Evolutionary conservation across 129 eudicot species (phyloP), one percentile per base, ranked within the genome.

Genomic region (Solidago caesia): DNA sequence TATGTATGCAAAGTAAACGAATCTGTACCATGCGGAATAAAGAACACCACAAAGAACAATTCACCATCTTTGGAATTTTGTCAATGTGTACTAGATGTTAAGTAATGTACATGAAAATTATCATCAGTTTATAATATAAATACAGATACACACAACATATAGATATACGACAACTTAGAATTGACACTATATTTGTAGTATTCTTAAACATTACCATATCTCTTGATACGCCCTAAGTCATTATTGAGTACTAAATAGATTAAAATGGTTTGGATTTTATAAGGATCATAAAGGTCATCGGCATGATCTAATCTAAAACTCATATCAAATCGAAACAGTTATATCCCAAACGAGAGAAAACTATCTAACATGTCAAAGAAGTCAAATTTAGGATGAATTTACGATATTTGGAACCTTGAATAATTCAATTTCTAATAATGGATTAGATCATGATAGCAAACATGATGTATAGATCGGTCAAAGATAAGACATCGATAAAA

Each of bases 1-100:
- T 70, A 72, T 44, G 12, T 29, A 44, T 42, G 56, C 46, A 71
- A 78, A 70, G 82, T 53, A 52, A 71, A 44, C 56, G 82, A 71
- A 78, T 71, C 68, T 14, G 48, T 13, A 71, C 45, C 7, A 63
- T 42, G 77, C 25, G 70, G 74, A 81, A 76, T 65, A 64, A 45
- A 53, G 73, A 78, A 26, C 56, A 51, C 68, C 59, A 64, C 25
- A 21, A 45, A 12, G 46, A 48, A 56, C 80, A 74, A 60, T 41
- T 39, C 3, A 53, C 64, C 72, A 71, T 42, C 61, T 59, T 69
- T 70, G 26, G 44, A 52, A 12, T 61, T 42, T 69, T 49, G 70
- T 69, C 8, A 59, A 58, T 70, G 10, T 52, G 39, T 33, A 33
- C 39, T 33, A 33, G 39, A 33, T 33, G 39, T 33, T 33, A 33